Conservation (phyloP, 192 early-diverging fungal species). For the Coemansia sp. region DNA sequence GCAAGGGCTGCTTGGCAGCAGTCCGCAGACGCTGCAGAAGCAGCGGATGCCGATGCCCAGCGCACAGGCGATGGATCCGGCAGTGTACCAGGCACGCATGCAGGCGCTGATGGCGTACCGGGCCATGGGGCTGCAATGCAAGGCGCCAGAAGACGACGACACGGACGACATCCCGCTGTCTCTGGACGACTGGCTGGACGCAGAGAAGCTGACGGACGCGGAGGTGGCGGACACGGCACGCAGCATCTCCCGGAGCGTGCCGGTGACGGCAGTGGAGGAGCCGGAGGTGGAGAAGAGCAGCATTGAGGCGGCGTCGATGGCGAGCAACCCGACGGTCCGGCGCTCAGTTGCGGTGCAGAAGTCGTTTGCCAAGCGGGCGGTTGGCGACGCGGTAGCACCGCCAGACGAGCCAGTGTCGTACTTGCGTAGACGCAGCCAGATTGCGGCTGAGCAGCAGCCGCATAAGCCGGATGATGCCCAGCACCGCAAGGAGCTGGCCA, state of each 20-base stretch:
- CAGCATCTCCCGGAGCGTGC: neutral
- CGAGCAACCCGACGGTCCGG: constrained; percentile 22
- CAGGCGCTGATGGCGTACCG: constrained; percentile 52
- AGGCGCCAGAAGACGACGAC: constrained; percentile 35
- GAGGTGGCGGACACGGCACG: constrained; percentile 28
- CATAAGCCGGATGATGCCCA: neutral
- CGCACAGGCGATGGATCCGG: constrained; percentile 42
- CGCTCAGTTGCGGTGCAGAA: constrained; percentile 34
- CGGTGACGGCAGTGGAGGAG: constrained; percentile 11
- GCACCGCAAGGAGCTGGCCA: constrained; percentile 21
- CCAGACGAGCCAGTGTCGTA: constrained; percentile 49
- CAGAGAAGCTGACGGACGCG: constrained; percentile 38
- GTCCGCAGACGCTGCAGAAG: constrained; percentile 19
- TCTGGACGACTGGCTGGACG: constrained; percentile 51
- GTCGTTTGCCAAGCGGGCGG: constrained; percentile 29
- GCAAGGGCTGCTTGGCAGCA: constrained; percentile 9
- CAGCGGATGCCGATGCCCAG: constrained; percentile 43
- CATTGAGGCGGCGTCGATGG: constrained; percentile 13
- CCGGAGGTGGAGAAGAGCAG: constrained; percentile 37
- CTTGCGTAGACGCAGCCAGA: constrained; percentile 35
- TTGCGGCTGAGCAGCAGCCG: constrained; percentile 8
- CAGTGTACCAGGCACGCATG: constrained; percentile 42
- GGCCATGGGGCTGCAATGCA: constrained; percentile 53
- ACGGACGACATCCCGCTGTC: constrained; percentile 32
- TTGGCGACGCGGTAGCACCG: neutral